Base-by-base conservation (phyloP, 208 protist species). In the Leishmania martiniquensis region DNA sequence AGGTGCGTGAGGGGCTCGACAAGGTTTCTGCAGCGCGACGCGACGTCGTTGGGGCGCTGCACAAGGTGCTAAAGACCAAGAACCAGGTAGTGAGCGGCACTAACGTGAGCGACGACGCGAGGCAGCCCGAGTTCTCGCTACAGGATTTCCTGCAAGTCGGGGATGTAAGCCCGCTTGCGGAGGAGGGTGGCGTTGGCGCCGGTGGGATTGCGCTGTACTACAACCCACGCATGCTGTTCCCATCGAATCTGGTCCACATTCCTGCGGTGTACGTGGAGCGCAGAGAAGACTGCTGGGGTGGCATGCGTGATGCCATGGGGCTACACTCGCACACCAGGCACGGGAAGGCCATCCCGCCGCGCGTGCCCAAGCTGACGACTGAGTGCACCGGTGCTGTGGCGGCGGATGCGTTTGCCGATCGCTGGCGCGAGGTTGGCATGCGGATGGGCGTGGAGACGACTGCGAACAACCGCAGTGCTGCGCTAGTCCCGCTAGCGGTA, bases 221-320 rank as follows among this genome's bases (percentile, higher is more conserved):
- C 72, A 88, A 86, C 78, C 62, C 65, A 1, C 87, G 83, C 34
- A 81, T 88, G 65, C 78, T 88, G 22, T 62, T 76, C 3, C 52
- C 42, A 1, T 57, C 52, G 7, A 81, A 90, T 9, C 57, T 90
- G 29, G 47, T 90, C 12, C 87, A 90, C 77, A 79, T 90, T 22
- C 81, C 81, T 1, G 47, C 62, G 12, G 67, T 76, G 20, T 79
- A 83, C 52, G 75, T 72, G 15, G 72, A 82, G 62, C 84, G 84
- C 57, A 84, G 75, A 12, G 79, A 82, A 70, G 68, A 84, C 39
- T 81, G 78, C 78, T 90, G 87, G 87, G 45, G 69, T 52, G 76
- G 65, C n/a, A 39, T 89, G 62, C 76, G 72, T 73, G 60, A 70
- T 29, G 72, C 85, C 13, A 52, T 82, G 4, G 75, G 62, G 77